Percentiles rank a stretch among this genome's conserved stretches.
Conservation (phyloP, 208 protist species). For the Tritrichomonas musculus region DNA sequence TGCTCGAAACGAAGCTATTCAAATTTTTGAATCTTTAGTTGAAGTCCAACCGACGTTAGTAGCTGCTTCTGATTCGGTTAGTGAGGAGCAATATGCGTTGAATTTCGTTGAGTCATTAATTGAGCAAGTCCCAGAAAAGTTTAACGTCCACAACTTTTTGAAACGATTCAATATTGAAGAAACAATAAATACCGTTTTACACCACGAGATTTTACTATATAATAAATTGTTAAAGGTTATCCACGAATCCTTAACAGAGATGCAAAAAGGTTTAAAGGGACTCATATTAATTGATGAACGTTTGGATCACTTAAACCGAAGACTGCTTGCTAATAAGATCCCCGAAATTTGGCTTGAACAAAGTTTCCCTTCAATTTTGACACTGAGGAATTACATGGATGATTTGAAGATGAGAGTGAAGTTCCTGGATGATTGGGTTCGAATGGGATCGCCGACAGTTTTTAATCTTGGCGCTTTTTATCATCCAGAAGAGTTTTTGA, state of each 20-base stretch:
- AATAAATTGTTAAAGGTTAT: slow-evolving; percentile 81
- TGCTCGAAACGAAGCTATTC: background rate
- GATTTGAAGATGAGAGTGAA: slow-evolving; percentile 83
- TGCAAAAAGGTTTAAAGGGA: slow-evolving; percentile 75
- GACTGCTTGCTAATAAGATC: slow-evolving; percentile 64
- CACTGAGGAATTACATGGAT: slow-evolving; percentile 80
- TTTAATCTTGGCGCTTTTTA: slow-evolving; percentile 83
- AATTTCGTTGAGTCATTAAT: background rate
- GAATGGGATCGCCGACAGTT: slow-evolving; percentile 30
- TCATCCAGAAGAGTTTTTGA: slow-evolving; percentile 96
- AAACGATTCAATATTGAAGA: background rate
- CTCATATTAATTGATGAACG: slow-evolving; percentile 61
- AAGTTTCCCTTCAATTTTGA: slow-evolving; percentile 85
- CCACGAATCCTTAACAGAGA: slow-evolving; percentile 74
- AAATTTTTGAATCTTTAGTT: background rate
- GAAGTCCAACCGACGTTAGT: slow-evolving; percentile 4
- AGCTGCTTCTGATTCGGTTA: background rate
- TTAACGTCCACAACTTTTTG: background rate
- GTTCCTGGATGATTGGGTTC: slow-evolving; percentile 76
- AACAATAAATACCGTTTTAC: slow-evolving; percentile 75
- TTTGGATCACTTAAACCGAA: slow-evolving; percentile 62
- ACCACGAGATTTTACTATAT: slow-evolving; percentile 66
- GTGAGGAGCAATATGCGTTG: background rate
- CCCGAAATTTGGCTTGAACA: slow-evolving; percentile 80
- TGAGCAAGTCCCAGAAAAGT: background rate